Evolutionary conservation across 2,329 filamentous ascomycete species (phyloP).

Genomic region (Bretziella fagacearum): DNA sequence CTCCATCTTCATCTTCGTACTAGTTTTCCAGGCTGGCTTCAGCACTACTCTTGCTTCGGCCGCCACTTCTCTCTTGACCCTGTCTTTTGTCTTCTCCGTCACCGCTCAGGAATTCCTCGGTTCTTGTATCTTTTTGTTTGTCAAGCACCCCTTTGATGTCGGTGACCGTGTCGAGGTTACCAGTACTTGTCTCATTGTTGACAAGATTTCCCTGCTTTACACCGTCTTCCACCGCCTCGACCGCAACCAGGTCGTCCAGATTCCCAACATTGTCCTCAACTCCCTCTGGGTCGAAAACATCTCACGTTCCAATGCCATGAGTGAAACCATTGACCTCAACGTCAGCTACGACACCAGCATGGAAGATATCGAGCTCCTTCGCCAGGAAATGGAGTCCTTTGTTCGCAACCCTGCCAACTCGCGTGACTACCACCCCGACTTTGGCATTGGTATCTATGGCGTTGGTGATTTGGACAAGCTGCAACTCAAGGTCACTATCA

Average conservation of each 20-base stretch:
- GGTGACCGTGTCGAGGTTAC: conserved; percentile 80
- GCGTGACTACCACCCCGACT: conserved; percentile 77
- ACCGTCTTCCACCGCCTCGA: conserved; percentile 77
- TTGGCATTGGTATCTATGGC: conserved; percentile 60
- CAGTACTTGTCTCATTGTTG: conserved; percentile 51
- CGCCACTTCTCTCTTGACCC: conserved; percentile 76
- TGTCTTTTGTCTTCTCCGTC: conserved; percentile 92
- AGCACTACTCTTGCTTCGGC: conserved; percentile 74
- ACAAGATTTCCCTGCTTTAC: conserved; percentile 87
- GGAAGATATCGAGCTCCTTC: conserved; percentile 74
- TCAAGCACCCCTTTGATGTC: conserved; percentile 96
- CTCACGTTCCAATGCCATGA: conserved; percentile 80
- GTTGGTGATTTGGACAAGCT: conserved; percentile 81
- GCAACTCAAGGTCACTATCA: conserved; percentile 63
- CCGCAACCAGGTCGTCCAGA: conserved; percentile 57
- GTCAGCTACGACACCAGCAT: conserved; percentile 77
- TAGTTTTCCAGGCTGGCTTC: conserved; percentile 77
- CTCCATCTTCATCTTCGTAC: conserved; percentile 68
- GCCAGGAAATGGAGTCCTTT: conserved; percentile 69
- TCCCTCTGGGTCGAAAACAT: conserved; percentile 92
- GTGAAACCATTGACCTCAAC: conserved; percentile 62
- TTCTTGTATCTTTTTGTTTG: conserved; percentile 95
- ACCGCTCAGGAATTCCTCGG: conserved; percentile 92
- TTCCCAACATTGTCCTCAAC: conserved; percentile 86
- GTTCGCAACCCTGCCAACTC: conserved; percentile 69